phyloP scores from a whole-genome alignment of 2,329 filamentous ascomycete genomes.

The Rutstroemia sydowiana region DNA sequence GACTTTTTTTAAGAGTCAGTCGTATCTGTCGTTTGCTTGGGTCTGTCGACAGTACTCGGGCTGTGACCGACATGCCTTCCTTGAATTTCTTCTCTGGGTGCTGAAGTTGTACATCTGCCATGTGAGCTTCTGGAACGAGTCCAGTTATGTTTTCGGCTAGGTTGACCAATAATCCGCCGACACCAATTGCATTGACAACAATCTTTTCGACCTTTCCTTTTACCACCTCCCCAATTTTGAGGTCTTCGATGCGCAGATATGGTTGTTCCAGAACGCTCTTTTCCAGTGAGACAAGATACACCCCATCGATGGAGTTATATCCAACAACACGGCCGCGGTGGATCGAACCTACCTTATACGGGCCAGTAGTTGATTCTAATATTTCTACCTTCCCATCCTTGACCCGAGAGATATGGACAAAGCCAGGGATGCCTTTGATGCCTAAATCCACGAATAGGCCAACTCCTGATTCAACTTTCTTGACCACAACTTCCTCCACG shows the following conservation, averaged over 20 bases:
- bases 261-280: conserved; percentile 75
- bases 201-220: conserved; percentile 81
- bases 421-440: conserved; percentile 63
- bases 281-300: conserved; percentile 81
- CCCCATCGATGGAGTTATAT: conserved; percentile 79
- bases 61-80: conserved; percentile 76
- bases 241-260: conserved; percentile 86
- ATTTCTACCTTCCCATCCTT: conserved; percentile 85
- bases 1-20: conserved; percentile 87
- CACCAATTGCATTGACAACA: conserved; percentile 67
- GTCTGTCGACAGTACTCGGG: conserved; percentile 76
- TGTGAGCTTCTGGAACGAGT: conserved; percentile 80
- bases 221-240: conserved; percentile 72
- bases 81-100: conserved; percentile 96
- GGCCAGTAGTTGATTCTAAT: conserved; percentile 67
- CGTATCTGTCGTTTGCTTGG: conserved; percentile 69
- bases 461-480: conserved; percentile 69
- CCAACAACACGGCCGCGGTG: conserved; percentile 79
- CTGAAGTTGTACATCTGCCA: conserved; percentile 80
- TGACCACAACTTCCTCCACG: conserved; percentile 70
- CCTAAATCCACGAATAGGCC: conserved; percentile 76
- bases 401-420: conserved; percentile 89
- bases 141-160: conserved; percentile 81
- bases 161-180: conserved; percentile 74
- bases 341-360: conserved; percentile 68